These are phyloP conservation scores for Collariella sp. DNA, from an alignment of 495 filamentous ascomycete species.

Conservation along the genomic window DNA sequence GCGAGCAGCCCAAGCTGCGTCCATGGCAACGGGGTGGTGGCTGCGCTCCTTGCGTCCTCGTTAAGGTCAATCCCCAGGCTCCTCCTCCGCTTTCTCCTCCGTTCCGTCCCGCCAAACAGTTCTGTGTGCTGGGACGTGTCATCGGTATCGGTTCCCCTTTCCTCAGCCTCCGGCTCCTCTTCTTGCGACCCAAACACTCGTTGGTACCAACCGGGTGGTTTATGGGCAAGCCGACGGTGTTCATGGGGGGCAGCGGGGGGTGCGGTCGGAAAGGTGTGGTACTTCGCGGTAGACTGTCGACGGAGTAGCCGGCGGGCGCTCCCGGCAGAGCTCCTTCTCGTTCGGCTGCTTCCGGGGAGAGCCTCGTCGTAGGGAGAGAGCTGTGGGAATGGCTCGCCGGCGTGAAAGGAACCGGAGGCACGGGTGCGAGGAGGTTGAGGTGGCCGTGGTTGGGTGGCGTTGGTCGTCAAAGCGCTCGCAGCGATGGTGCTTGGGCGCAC, in stretches of 20 bases:
- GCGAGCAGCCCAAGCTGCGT: conserved; percentile 78
- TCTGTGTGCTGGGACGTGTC: neutral
- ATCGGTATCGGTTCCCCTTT: neutral
- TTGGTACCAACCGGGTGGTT: neutral
- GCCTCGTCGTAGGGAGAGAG: conserved; percentile 19
- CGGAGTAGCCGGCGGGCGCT: conserved; percentile 16
- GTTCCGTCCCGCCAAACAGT: neutral
- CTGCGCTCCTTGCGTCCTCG: conserved; percentile 19
- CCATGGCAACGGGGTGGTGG: conserved; percentile 63
- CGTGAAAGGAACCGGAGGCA: conserved; percentile 40
- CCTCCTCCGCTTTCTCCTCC: neutral
- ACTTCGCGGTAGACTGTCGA: conserved; percentile 67
- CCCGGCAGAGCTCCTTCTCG: conserved; percentile 14
- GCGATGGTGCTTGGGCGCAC: conserved; percentile 27
- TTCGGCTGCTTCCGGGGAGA: neutral
- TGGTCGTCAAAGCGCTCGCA: conserved; percentile 20
- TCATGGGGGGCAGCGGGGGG: conserved; percentile 64
- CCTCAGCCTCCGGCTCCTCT: conserved; percentile 11
- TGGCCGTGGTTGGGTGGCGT: conserved; percentile 16
- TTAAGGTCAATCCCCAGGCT: neutral
- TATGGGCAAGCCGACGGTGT: conserved; percentile 6
- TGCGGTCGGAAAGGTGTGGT: conserved; percentile 89
- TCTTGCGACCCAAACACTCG: conserved; percentile 8
- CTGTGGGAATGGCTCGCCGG: conserved; percentile 39
- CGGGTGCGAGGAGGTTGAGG: conserved; percentile 16